Evolutionary conservation across 352 stramenopile species (phyloP).

Genomic region (Phytophthora fragariaefolia): DNA sequence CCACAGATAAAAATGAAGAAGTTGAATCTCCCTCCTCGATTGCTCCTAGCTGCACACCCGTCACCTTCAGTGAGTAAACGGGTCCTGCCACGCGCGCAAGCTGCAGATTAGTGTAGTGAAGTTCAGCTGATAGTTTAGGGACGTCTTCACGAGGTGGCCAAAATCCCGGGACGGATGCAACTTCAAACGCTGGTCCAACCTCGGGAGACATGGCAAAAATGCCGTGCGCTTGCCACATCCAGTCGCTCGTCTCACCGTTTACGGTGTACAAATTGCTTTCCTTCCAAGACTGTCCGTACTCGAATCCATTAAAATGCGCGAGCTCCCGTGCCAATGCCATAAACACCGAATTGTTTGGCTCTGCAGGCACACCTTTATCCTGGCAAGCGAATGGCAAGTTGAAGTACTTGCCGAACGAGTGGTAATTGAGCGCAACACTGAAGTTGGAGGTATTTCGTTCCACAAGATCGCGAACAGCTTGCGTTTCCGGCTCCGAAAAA

Average conservation of each 20-base stretch:
- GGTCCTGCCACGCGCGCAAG: constrained; percentile 57
- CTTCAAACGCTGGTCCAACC: constrained; percentile 70
- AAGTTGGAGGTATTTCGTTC: constrained; percentile 59
- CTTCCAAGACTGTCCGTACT: constrained; percentile 82
- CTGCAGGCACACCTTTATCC: constrained; percentile 49
- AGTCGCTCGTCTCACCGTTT: constrained; percentile 89
- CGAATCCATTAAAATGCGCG: constrained; percentile 76
- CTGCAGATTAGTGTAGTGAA: constrained; percentile 82
- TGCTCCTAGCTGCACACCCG: constrained; percentile 17
- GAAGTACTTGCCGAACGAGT: constrained; percentile 85
- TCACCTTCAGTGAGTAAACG: constrained; percentile 59
- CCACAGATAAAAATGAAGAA: constrained; percentile 29
- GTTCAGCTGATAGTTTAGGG: constrained; percentile 59
- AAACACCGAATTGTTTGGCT: constrained; percentile 50
- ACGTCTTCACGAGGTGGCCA: constrained; percentile 69
- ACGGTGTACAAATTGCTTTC: constrained; percentile 88
- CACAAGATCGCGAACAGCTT: constrained; percentile 74
- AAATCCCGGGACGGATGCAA: constrained; percentile 52
- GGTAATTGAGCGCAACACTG: constrained; percentile 79
- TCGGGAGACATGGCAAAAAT: constrained; percentile 90
- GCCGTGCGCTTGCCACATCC: constrained; percentile 82
- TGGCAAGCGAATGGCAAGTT: constrained; percentile 88
- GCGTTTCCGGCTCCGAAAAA: constrained; percentile 86
- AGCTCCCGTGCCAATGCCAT: constrained; percentile 68
- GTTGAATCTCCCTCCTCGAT: constrained; percentile 7